Evolutionary conservation across 1,139 yeast genomes (phyloP), one percentile per base, ranked within the genome.

Genomic region (Sugiyamaella sp.): DNA sequence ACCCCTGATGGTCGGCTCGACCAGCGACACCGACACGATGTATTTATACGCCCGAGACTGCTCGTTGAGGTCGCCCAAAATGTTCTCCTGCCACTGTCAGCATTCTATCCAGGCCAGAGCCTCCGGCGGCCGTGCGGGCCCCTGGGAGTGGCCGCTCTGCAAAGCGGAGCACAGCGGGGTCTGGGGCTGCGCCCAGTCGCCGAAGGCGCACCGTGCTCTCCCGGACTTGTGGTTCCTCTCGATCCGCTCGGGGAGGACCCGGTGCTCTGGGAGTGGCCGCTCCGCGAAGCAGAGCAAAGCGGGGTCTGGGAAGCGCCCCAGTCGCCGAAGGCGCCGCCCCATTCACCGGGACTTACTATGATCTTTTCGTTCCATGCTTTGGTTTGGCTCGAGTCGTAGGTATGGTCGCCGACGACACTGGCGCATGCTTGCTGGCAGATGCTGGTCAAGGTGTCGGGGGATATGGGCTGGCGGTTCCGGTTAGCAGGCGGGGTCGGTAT

Each of bases 1-100:
- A 3, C 71, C 67, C 5, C 55, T 51, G 2, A 66, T 57, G 2
- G 52, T 37, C 24, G 57, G 59, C 39, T 65, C 70, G 9, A 67
- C 55, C 22, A 62, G 46, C 3, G 70, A 64, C 24, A 58, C 66
- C 19, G 62, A 60, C 6, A 67, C 68, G 10, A 71, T 55, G 46
- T 61, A 67, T 57, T 71, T 71, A 62, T 67, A 70, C 19, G 57
- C 54, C 40, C 62, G 59, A n/a, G 66, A 59, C 48, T 64, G 65
- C 16, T 53, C 55, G 21, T 60, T 62, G 35, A 68, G 54, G 10
- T 57, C 56, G 1, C 49, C 57, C 16, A 70, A 58, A 14, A 66
- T 59, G 25, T 42, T 17, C 17, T 40, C 47, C 50, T 44, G 32
- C 20, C 2, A 12, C 8, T 9, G 39, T 47, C 22, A 37, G 49